Percentiles rank a stretch among this genome's conserved stretches.
Conservation (phyloP, 345 rosid genomes). For the Murraya paniculata region DNA sequence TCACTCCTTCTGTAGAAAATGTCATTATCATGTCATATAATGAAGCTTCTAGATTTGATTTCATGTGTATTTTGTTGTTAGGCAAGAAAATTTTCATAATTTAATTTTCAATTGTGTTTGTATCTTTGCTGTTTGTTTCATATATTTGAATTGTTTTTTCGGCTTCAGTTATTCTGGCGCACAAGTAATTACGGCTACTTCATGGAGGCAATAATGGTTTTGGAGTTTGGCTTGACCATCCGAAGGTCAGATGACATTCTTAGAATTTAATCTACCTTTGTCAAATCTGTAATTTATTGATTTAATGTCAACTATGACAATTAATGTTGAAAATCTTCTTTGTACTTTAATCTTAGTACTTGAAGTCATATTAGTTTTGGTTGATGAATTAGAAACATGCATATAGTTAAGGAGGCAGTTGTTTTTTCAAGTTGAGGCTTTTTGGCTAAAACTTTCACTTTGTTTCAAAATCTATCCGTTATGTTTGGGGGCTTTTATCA, state of each 20-base stretch:
- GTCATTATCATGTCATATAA: constrained; percentile 4
- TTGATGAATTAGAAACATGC: not conserved
- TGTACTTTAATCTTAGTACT: not conserved
- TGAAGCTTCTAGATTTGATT: not conserved
- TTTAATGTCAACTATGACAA: not conserved
- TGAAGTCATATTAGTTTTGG: not conserved
- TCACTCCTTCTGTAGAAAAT: not conserved
- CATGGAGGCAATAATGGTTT: constrained; percentile 84
- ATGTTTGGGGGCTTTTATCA: not conserved
- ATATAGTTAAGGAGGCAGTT: not conserved
- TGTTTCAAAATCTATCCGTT: not conserved
- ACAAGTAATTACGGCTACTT: constrained; percentile 72
- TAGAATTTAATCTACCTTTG: constrained; percentile 4
- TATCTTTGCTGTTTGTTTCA: not conserved
- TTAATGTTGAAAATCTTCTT: not conserved
- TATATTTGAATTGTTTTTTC: constrained; percentile 8
- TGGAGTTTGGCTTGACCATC: constrained; percentile 85
- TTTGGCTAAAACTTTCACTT: not conserved
- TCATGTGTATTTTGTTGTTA: not conserved
- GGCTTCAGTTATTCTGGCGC: constrained; percentile 69
- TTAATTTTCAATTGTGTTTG: not conserved
- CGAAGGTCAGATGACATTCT: constrained; percentile 50
- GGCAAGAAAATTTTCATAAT: not conserved
- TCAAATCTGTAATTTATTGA: not conserved
- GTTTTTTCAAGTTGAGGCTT: not conserved